phyloP scores from a whole-genome alignment of 2,329 filamentous ascomycete species.

The Talaromyces albobiverticillius region DNA sequence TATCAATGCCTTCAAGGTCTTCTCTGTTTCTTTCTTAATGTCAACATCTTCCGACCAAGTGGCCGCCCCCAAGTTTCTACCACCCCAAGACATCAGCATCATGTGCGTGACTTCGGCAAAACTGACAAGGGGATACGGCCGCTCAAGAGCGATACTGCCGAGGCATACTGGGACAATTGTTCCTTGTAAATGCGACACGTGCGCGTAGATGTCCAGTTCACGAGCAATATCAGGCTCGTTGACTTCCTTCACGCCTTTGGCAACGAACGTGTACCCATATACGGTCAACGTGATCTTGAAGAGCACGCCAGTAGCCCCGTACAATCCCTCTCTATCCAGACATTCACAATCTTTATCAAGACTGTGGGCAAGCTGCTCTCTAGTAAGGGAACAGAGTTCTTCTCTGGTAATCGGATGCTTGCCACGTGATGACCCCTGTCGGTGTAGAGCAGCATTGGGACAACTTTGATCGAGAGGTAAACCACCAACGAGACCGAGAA shows the following conservation, averaged over 20 bases:
- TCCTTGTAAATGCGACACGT: neutral
- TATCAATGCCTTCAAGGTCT: neutral
- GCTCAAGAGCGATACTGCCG: neutral
- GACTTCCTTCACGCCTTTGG: neutral
- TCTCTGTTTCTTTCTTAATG: neutral
- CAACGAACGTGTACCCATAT: constrained; percentile 6
- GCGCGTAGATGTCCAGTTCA: neutral
- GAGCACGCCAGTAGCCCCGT: neutral
- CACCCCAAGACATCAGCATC: constrained; percentile 5
- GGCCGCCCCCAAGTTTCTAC: neutral
- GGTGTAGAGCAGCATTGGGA: neutral
- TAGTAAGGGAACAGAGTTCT: neutral
- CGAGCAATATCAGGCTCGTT: neutral
- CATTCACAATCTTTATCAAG: neutral
- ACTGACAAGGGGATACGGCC: constrained; percentile 5
- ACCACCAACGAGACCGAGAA: neutral
- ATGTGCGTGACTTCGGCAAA: neutral
- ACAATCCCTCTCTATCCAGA: neutral
- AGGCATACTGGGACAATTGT: neutral
- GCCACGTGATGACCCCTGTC: neutral
- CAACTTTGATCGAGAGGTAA: neutral
- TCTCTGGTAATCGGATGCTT: neutral
- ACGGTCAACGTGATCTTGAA: constrained; percentile 1
- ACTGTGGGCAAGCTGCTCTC: neutral
- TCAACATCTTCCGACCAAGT: constrained; percentile 1